Evolutionary conservation across 179 eudicot species (phyloP).

Genomic region (Patellifolia procumbens): DNA sequence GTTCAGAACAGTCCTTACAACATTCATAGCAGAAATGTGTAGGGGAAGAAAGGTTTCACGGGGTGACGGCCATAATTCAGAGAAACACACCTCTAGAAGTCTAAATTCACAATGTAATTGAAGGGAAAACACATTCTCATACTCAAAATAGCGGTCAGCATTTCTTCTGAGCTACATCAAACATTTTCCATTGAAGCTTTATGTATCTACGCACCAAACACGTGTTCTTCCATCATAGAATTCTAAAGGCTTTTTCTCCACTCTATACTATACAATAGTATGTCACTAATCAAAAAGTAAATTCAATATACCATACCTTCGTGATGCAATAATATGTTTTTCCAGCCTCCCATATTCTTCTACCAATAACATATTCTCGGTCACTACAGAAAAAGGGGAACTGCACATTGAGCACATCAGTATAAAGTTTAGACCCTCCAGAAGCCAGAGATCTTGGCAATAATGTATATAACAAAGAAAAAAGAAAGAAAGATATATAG

Average conservation of each 20-base stretch:
- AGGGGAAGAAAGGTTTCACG: too few relatives aligned
- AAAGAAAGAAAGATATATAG: not conserved
- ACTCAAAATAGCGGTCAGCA: not conserved
- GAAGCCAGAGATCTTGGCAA: not conserved
- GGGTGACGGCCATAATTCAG: too few relatives aligned
- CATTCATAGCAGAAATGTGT: too few relatives aligned
- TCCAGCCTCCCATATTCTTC: constrained; percentile 95
- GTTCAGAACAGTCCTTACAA: too few relatives aligned
- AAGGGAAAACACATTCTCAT: not conserved
- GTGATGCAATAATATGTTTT: constrained; percentile 78
- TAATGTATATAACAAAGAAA: not conserved
- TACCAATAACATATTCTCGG: constrained; percentile 88
- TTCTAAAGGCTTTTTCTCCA: not conserved
- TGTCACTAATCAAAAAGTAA: not conserved
- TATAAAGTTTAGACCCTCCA: not conserved
- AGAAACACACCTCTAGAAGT: too few relatives aligned
- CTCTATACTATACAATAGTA: not conserved
- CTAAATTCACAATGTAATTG: not conserved
- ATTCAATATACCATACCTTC: constrained; percentile 51
- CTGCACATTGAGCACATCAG: constrained; percentile 39
- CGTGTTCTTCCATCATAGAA: too few relatives aligned
- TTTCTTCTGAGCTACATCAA: not conserved
- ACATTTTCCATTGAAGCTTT: not conserved
- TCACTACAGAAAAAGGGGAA: constrained; percentile 99
- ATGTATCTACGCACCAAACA: not conserved